These are phyloP conservation scores for Xylaria sp. DNA, from an alignment of 495 filamentous ascomycete genomes.

Conservation along the genomic window DNA sequence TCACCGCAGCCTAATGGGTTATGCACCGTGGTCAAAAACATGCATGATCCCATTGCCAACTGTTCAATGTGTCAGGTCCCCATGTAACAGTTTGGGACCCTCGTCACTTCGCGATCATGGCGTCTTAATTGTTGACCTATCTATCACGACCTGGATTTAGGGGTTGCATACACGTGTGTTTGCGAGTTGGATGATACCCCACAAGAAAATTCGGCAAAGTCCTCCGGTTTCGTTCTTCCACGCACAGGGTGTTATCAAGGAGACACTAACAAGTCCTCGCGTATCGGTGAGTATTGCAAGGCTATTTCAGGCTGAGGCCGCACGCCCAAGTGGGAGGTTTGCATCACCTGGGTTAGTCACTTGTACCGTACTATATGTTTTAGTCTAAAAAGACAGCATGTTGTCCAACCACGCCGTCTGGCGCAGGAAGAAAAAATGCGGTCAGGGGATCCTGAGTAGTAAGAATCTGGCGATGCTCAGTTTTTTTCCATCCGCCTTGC, in stretches of 20 bases:
- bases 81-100: slow-evolving; percentile 18
- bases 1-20: slow-evolving; percentile 6
- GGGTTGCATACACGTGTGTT: neutral
- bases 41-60: slow-evolving; percentile 24
- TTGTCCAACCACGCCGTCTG: neutral
- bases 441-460: neutral
- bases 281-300: slow-evolving; percentile 8
- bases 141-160: neutral
- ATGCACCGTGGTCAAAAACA: slow-evolving; percentile 10
- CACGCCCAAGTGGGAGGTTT: slow-evolving; percentile 3
- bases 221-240: slow-evolving; percentile 10
- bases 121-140: neutral
- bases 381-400: slow-evolving; percentile 1
- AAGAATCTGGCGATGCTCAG: neutral
- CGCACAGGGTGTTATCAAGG: neutral
- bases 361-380: neutral
- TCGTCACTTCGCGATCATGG: slow-evolving; percentile 18
- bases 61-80: slow-evolving; percentile 16
- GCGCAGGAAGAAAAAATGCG: neutral
- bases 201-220: slow-evolving; percentile 11
- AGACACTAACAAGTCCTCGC: neutral
- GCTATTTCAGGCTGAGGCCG: neutral
- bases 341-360: neutral
- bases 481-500: neutral
- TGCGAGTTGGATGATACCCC: neutral